Evolutionary conservation across 2,329 filamentous ascomycete species (phyloP).

Genomic region (Epicoccum nigrum): DNA sequence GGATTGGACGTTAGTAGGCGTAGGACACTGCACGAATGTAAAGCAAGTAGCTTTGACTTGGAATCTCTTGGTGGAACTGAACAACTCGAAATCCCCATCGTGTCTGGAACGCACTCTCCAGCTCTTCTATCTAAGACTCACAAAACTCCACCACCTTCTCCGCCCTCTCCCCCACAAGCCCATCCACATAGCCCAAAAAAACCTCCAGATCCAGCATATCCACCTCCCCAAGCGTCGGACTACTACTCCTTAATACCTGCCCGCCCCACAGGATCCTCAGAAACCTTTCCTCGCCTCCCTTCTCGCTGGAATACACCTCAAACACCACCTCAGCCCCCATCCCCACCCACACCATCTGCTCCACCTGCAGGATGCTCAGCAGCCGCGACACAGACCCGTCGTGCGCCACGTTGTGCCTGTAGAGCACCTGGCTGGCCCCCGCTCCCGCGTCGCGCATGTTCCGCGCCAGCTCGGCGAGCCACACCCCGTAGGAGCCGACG

Average conservation of each 20-base stretch:
- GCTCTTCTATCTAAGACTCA: slow-evolving; percentile 27
- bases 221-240: slow-evolving; percentile 69
- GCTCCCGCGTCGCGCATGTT: slow-evolving; percentile 61
- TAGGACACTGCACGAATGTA: background rate
- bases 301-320: slow-evolving; percentile 63
- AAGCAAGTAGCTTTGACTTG: too few species aligned
- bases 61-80: too few species aligned
- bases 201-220: slow-evolving; percentile 73
- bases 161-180: slow-evolving; percentile 64
- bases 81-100: too few species aligned
- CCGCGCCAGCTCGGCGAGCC: slow-evolving; percentile 71
- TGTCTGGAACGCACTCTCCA: background rate
- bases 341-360: slow-evolving; percentile 82
- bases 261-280: slow-evolving; percentile 76
- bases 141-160: slow-evolving; percentile 48
- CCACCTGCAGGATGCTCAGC: slow-evolving; percentile 72
- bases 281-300: slow-evolving; percentile 46
- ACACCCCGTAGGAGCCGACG: slow-evolving; percentile 70
- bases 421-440: slow-evolving; percentile 52
- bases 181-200: slow-evolving; percentile 73
- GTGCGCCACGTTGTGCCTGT: slow-evolving; percentile 80
- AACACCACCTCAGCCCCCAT: slow-evolving; percentile 83
- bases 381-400: slow-evolving; percentile 74
- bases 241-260: slow-evolving; percentile 68
- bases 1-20: background rate